phyloP scores from a whole-genome alignment of 1,139 yeast genomes.

The Sugiyamaella novakii region DNA sequence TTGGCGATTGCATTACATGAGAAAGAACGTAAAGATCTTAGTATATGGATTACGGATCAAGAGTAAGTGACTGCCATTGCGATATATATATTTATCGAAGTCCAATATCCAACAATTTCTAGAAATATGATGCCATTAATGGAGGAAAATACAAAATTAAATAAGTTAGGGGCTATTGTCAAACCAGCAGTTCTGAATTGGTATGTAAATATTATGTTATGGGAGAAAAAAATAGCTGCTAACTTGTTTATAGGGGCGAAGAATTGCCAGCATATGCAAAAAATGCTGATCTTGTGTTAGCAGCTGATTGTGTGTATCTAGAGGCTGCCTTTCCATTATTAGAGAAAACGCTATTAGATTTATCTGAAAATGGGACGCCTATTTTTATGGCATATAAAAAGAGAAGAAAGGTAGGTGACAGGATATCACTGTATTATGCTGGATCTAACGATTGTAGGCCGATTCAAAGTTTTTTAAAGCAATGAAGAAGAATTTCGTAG shows the following conservation, averaged over 20 bases:
- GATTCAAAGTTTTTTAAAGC: conserved; percentile 52
- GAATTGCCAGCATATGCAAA: conserved; percentile 45
- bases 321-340: conserved; percentile 56
- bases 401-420: conserved; percentile 47
- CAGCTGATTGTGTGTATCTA: conserved; percentile 60
- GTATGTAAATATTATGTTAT: conserved; percentile 36
- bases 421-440: no score
- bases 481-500: conserved; percentile 44
- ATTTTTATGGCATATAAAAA: conserved; percentile 55
- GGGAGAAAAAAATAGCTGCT: no score
- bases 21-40: conserved; percentile 37
- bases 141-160: conserved; percentile 49
- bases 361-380: conserved; percentile 47
- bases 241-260: conserved; percentile 43
- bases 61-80: conserved; percentile 28
- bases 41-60: conserved; percentile 50
- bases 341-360: conserved; percentile 51
- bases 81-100: not conserved
- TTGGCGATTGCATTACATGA: conserved; percentile 42
- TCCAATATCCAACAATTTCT: conserved; percentile 5
- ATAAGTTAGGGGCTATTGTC: conserved; percentile 44
- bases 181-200: conserved; percentile 50
- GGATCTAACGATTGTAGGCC: no score
- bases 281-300: conserved; percentile 50
- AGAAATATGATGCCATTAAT: conserved; percentile 50